Evolutionary conservation across 2,329 filamentous ascomycete genomes (phyloP).

Genomic region (Trichoderma polysporum): DNA sequence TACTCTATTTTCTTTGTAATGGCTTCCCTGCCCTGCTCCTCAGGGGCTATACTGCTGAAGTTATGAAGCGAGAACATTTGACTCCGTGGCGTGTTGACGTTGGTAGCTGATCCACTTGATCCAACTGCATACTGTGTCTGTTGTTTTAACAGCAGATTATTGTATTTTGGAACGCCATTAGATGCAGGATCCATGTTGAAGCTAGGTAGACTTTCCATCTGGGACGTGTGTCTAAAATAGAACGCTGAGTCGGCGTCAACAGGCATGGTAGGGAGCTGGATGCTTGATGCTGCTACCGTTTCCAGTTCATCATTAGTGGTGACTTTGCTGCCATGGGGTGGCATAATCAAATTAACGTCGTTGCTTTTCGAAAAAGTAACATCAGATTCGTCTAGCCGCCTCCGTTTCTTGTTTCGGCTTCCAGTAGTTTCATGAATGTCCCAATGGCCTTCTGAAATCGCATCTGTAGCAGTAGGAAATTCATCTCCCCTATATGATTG

Average conservation of each 20-base stretch:
- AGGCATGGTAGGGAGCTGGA: slow-evolving; percentile 23
- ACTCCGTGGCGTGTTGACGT: slow-evolving; percentile 38
- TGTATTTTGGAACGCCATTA: slow-evolving; percentile 22
- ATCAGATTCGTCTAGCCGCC: slow-evolving; percentile 24
- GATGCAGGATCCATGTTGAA: slow-evolving; percentile 27
- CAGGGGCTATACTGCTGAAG: slow-evolving; percentile 24
- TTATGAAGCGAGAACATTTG: slow-evolving; percentile 30
- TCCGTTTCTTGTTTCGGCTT: slow-evolving; percentile 27
- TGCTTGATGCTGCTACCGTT: slow-evolving; percentile 11
- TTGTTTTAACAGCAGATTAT: neutral
- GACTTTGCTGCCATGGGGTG: slow-evolving; percentile 28
- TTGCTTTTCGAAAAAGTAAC: slow-evolving; percentile 25
- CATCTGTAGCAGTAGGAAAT: neutral
- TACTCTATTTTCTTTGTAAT: neutral
- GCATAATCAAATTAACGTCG: slow-evolving; percentile 29
- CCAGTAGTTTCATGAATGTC: slow-evolving; percentile 4
- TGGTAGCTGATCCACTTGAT: slow-evolving; percentile 38
- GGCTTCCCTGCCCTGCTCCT: slow-evolving; percentile 17
- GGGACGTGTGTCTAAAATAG: slow-evolving; percentile 34
- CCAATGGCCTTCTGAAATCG: neutral
- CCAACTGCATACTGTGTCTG: slow-evolving; percentile 15
- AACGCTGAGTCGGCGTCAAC: slow-evolving; percentile 32
- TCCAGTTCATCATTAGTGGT: slow-evolving; percentile 15
- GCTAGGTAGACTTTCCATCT: slow-evolving; percentile 43
- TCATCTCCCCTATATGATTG: neutral